These are phyloP conservation scores for Metschnikowia vanudenii DNA, from an alignment of 805 yeast genomes.

Conservation along the genomic window DNA sequence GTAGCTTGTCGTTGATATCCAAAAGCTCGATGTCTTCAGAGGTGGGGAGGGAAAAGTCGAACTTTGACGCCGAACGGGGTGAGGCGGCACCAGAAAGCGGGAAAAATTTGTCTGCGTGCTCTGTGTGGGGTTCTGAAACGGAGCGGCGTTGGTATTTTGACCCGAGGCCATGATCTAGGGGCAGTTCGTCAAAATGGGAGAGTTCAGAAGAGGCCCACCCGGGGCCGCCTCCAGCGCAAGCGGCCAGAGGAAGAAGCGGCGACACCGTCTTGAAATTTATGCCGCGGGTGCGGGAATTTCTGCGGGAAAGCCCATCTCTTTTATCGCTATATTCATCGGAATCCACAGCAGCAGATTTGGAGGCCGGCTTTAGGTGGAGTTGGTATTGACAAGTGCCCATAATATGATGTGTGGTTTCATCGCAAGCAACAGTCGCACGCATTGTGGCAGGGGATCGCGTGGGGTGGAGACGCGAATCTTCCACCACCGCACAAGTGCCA, in stretches of 20 bases:
- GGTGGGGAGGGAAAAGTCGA: constrained; percentile 34
- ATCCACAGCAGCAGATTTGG: neutral
- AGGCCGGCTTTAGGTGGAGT: constrained; percentile 5
- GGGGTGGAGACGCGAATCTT: neutral
- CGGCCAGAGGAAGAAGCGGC: neutral
- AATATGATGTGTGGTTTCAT: neutral
- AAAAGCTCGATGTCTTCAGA: constrained; percentile 25
- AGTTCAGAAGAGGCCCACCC: no score
- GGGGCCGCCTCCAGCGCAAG: neutral
- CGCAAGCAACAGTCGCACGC: no score
- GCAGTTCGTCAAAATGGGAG: no score
- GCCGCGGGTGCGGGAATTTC: constrained; percentile 28
- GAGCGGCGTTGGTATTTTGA: neutral
- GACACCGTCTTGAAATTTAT: constrained; percentile 29
- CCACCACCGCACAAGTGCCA: neutral
- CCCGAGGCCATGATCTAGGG: no score
- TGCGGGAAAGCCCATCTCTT: constrained; percentile 1
- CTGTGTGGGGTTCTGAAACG: neutral
- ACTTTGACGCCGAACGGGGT: constrained; percentile 9
- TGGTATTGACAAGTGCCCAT: constrained; percentile 6
- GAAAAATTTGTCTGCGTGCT: neutral
- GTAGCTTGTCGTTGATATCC: constrained; percentile 51
- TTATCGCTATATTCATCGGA: neutral
- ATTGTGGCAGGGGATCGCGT: neutral
- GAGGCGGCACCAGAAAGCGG: neutral